Evolutionary conservation across 2,329 filamentous ascomycete genomes (phyloP).

Genomic region (Pyrenophora seminiperda): DNA sequence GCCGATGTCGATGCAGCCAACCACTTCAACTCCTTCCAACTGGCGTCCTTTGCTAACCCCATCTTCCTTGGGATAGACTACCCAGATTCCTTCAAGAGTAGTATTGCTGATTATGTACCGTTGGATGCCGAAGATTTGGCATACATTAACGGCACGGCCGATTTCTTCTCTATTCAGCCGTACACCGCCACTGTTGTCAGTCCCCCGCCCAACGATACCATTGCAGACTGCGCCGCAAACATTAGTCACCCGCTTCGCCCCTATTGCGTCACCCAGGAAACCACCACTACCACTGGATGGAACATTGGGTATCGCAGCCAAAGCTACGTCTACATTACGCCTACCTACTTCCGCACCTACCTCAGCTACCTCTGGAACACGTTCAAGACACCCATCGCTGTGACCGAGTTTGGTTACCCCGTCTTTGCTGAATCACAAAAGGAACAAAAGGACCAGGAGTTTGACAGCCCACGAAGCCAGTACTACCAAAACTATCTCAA

Average conservation of each 20-base stretch:
- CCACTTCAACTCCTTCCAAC: constrained; percentile 52
- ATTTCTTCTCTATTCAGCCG: constrained; percentile 63
- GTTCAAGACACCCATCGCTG: constrained; percentile 55
- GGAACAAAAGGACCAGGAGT: constrained; percentile 57
- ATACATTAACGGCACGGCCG: constrained; percentile 52
- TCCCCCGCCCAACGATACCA: constrained; percentile 51
- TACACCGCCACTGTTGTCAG: constrained; percentile 64
- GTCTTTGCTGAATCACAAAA: constrained; percentile 56
- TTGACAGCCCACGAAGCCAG: constrained; percentile 58
- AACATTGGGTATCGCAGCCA: constrained; percentile 63
- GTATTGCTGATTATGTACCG: constrained; percentile 47
- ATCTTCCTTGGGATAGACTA: constrained; percentile 60
- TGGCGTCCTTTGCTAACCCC: constrained; percentile 58
- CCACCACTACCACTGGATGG: constrained; percentile 58
- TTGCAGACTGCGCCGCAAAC: constrained; percentile 57
- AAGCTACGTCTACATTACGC: constrained; percentile 64
- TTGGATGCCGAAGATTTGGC: constrained; percentile 56
- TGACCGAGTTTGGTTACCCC: constrained; percentile 65
- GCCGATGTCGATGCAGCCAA: constrained; percentile 54
- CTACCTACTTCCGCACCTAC: constrained; percentile 61
- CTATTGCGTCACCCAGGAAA: constrained; percentile 59
- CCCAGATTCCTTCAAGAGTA: constrained; percentile 52
- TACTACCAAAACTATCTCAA: constrained; percentile 63
- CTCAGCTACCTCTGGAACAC: constrained; percentile 65
- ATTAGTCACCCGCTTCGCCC: constrained; percentile 54